Base-by-base conservation (phyloP, 2,329 filamentous ascomycete genomes). In the Beauveria rudraprayagi region DNA sequence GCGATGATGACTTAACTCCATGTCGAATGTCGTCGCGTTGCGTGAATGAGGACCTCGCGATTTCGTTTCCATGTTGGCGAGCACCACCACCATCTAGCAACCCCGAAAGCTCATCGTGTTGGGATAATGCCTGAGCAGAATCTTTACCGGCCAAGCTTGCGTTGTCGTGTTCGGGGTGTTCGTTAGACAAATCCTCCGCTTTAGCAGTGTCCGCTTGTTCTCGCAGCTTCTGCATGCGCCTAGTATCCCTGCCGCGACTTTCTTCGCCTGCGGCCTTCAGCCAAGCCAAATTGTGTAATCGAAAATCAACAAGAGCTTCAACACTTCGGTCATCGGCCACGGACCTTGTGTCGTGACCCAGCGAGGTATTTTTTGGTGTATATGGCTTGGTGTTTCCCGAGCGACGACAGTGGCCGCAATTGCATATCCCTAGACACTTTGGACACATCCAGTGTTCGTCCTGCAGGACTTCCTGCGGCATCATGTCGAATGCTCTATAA, bases 281-380 rank as follows among this genome's bases (percentile, higher is more conserved):
- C 91, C 92, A 97, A 47, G 82, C 83, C 28, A 96, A 78, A 71
- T 99, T 99, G 58, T 95, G 93, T 46, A 90, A 80, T 28, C 90
- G 86, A 73, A 97, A 97, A 70, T 97, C 92, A 9, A 97, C 91
- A 24, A 97, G 81, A 26, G 86, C 88, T 72, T 97, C 93, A 6
- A 96, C 86, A 68, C 92, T 97, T 63, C 94, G 86, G 56, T 90
- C 88, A 73, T 99, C 94, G 2, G 94, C 93, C 54, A 97, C 87
- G 40, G 89, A 88, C 59, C 86, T 89, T 0, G 94, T 99, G 66
- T 97, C 92, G 68, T 97, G 92, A 0, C 94, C 94, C 2, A 97
- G 82, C 1, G 93, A 79, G 0, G 92, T 96, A 61, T 89, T 91
- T 68, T 91, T 94, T 0, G 94, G 94, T 56, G 89, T 85, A 69